phyloP scores from a whole-genome alignment of 495 filamentous ascomycete genomes.

The Wilcoxina mikolae region DNA sequence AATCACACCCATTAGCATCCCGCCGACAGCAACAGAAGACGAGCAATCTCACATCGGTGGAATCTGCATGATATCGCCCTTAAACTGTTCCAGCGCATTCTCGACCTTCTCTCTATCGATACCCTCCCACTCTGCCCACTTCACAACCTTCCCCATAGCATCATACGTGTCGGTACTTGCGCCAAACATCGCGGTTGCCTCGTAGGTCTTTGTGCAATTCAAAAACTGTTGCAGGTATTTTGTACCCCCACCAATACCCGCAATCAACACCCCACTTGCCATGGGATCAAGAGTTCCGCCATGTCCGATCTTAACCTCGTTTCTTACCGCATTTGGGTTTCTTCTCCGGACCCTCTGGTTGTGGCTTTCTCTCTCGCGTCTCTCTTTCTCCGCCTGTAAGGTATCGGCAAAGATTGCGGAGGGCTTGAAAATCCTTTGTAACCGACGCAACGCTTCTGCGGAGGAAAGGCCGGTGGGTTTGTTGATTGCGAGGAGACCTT shows the following conservation, averaged over 20 bases:
- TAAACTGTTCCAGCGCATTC: slow-evolving; percentile 56
- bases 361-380: slow-evolving; percentile 38
- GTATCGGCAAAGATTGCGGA: slow-evolving; percentile 62
- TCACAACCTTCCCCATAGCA: slow-evolving; percentile 62
- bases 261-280: slow-evolving; percentile 79
- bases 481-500: slow-evolving; percentile 53
- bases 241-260: slow-evolving; percentile 77
- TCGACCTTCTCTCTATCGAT: slow-evolving; percentile 66
- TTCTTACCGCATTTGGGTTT: slow-evolving; percentile 34
- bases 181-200: slow-evolving; percentile 76
- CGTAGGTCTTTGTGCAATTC: slow-evolving; percentile 81
- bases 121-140: slow-evolving; percentile 55
- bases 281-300: slow-evolving; percentile 91
- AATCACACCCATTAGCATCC: neutral
- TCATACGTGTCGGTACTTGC: slow-evolving; percentile 90
- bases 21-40: neutral
- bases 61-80: slow-evolving; percentile 77
- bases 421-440: slow-evolving; percentile 67
- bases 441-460: slow-evolving; percentile 70
- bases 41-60: slow-evolving; percentile 51
- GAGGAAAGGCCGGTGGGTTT: slow-evolving; percentile 77
- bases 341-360: slow-evolving; percentile 42
- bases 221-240: slow-evolving; percentile 66
- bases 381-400: slow-evolving; percentile 43
- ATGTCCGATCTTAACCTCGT: slow-evolving; percentile 86